Evolutionary conservation across 345 rosid genomes (phyloP).

Genomic region (Syzygium jambos): DNA sequence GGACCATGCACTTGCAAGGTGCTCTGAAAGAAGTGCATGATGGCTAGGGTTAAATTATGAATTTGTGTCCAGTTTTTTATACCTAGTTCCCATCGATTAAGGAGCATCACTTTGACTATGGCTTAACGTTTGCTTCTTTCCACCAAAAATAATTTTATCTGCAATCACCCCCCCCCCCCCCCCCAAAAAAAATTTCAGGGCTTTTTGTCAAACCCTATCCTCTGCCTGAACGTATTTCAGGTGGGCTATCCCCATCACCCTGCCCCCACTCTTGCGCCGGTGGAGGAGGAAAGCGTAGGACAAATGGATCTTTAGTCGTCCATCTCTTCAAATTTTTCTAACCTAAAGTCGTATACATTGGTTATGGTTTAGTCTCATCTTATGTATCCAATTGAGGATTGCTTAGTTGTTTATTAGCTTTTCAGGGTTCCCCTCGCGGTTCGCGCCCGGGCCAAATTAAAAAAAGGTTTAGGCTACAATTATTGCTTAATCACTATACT

Average conservation of each 20-base stretch:
- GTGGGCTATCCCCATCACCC: background rate
- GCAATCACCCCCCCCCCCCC: background rate
- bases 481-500: background rate
- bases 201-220: background rate
- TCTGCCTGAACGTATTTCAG: background rate
- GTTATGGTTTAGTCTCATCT: background rate
- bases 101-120: background rate
- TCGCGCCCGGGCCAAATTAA: background rate
- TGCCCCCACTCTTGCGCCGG: background rate
- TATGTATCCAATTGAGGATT: background rate
- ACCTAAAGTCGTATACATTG: background rate
- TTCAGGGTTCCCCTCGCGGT: background rate
- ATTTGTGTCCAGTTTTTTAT: background rate
- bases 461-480: background rate
- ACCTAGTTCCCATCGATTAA: background rate
- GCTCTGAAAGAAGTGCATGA: background rate
- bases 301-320: background rate
- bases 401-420: background rate
- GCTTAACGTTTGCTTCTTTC: background rate
- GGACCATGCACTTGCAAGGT: background rate
- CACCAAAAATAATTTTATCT: background rate
- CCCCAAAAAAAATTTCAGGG: background rate
- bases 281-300: background rate
- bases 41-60: background rate
- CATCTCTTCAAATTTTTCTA: background rate